A percentile compares a stretch with the other conserved stretches of the same genome.
These are phyloP conservation scores for Acacia concinna DNA, from an alignment of 331 rosid species.

Conservation along the genomic window DNA sequence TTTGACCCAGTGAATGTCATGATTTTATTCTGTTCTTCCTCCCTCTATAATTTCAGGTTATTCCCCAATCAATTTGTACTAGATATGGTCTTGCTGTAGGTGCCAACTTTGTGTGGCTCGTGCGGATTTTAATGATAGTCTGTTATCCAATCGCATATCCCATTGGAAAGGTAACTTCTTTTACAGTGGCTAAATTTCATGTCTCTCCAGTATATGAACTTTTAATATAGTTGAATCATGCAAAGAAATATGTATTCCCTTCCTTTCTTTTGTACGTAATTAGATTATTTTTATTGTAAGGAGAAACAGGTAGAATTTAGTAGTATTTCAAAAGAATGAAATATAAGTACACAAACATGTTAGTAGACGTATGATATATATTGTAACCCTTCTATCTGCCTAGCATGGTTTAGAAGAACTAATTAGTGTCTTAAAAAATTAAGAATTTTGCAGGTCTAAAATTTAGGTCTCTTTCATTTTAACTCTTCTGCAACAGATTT, in stretches of 20 bases:
- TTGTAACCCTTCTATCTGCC: neutral
- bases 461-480: neutral
- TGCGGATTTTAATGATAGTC: conserved; percentile 72
- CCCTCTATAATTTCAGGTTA: conserved; percentile 58
- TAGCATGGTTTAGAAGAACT: conserved; percentile 16
- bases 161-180: conserved; percentile 74
- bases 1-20: conserved; percentile 13
- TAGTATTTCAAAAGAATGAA: neutral
- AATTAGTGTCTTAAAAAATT: conserved; percentile 5
- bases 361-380: neutral
- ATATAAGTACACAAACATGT: neutral
- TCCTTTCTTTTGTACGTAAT: conserved; percentile 5
- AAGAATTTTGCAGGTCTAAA: conserved; percentile 21
- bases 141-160: conserved; percentile 96
- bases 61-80: conserved; percentile 95
- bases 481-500: conserved; percentile 6
- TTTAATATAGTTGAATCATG: conserved; percentile 19
- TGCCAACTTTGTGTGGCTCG: conserved; percentile 78
- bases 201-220: neutral
- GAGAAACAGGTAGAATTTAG: conserved; percentile 11
- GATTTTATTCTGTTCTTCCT: neutral
- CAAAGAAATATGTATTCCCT: conserved; percentile 5
- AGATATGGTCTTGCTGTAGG: conserved; percentile 97
- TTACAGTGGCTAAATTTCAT: conserved; percentile 9
- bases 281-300: conserved; percentile 2